phyloP scores from a whole-genome alignment of 192 early-diverging fungal species.

The Cetraspora pellucida region DNA sequence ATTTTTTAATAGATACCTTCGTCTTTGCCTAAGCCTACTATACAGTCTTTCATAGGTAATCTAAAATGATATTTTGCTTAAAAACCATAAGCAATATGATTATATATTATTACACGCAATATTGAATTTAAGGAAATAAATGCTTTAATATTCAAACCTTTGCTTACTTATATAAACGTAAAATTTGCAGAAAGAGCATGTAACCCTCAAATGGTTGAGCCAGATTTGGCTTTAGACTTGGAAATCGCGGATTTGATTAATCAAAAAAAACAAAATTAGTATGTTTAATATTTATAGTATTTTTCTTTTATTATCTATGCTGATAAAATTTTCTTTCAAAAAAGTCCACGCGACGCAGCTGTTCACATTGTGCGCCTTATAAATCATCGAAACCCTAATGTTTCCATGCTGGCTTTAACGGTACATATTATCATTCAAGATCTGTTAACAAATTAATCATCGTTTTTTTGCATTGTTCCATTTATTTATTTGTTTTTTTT shows the following conservation, averaged over 20 bases:
- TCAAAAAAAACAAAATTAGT: conserved; percentile 82
- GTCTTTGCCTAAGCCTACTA: background rate
- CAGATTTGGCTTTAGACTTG: conserved; percentile 86
- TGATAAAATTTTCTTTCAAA: background rate
- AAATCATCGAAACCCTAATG: conserved; percentile 60
- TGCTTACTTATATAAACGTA: background rate
- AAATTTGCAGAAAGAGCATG: conserved; percentile 73
- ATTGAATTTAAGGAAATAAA: background rate
- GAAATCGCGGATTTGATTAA: conserved; percentile 97
- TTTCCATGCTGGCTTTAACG: conserved; percentile 65
- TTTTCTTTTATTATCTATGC: background rate
- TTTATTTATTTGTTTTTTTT: background rate
- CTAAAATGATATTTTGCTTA: background rate
- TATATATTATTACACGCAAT: background rate
- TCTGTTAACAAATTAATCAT: background rate
- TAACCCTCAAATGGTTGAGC: conserved; percentile 64
- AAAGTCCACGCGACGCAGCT: conserved; percentile 77
- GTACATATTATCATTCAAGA: conserved; percentile 39
- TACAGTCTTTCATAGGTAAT: conserved; percentile 6
- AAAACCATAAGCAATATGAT: background rate
- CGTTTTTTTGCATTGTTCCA: background rate
- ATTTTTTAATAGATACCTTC: conserved; percentile 6
- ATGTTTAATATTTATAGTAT: conserved; percentile 35
- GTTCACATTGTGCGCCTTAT: conserved; percentile 65
- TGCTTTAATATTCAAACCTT: background rate